Conservation (phyloP, 306 rosid genomes). For the Inga laurina region DNA sequence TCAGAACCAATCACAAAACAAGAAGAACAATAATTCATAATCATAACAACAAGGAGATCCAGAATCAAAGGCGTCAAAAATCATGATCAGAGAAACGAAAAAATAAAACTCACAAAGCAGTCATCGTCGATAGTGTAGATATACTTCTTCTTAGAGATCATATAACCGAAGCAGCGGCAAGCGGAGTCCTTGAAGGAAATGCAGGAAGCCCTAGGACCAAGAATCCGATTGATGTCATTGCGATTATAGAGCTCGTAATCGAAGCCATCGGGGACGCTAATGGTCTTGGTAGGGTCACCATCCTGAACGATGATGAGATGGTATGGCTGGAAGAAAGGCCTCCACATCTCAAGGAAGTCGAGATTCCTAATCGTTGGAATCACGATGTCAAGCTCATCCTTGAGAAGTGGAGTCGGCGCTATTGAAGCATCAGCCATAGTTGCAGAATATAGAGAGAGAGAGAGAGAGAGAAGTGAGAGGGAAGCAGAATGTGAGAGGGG, state of each 20-base stretch:
- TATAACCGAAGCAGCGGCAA: slow-evolving; percentile 27
- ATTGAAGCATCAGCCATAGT: neutral
- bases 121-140: slow-evolving; percentile 17
- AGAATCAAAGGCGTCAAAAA: neutral
- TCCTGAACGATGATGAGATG: slow-evolving; percentile 21
- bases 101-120: slow-evolving; percentile 3
- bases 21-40: neutral
- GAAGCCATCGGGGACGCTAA: neutral
- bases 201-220: slow-evolving; percentile 16
- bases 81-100: too few relatives aligned
- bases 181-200: slow-evolving; percentile 27
- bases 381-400: slow-evolving; percentile 23
- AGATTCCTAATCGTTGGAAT: slow-evolving; percentile 22
- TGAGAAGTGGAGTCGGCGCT: slow-evolving; percentile 1
- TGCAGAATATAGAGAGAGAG: neutral
- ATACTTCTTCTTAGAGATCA: slow-evolving; percentile 23
- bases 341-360: slow-evolving; percentile 27
- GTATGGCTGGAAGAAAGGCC: slow-evolving; percentile 22
- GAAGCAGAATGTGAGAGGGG: neutral
- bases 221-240: slow-evolving; percentile 12
- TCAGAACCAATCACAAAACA: neutral
- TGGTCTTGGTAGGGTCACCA: slow-evolving; percentile 21
- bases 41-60: neutral
- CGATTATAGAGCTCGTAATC: slow-evolving; percentile 27
- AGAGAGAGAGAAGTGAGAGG: neutral